Evolutionary conservation across 2,329 filamentous ascomycete genomes (phyloP), one percentile per base, ranked within the genome.

Genomic region (Botryotinia calthae): DNA sequence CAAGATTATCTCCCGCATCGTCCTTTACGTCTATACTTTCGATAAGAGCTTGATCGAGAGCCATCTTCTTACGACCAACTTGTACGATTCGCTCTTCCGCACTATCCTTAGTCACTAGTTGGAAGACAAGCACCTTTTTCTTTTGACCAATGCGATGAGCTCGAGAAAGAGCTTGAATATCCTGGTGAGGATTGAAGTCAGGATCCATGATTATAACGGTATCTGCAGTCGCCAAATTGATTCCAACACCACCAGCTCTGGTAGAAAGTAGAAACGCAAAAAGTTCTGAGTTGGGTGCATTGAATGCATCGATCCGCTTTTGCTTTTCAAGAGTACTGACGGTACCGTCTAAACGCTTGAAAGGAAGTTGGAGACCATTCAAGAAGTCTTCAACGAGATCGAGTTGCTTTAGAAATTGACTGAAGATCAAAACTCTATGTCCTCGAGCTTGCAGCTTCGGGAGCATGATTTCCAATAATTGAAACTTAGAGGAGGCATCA

Each of bases 71-170:
- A 78, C 94, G 92, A 9, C 96, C 96, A 77, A 97, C 94, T 81
- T 98, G 93, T 85, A 98, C 92, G 71, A 99, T 98, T 80, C 95
- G 95, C 82, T 99, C 96, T 81, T 99, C 96, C 0, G 92, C 94
- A 42, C 91, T 95, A 58, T 91, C 89, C 73, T 95, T 92, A 2
- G 94, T 98, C 85, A 97, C 94, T 0, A 99, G 84, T 81, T 98
- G 95, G 79, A 98, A 97, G 76, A 97, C 97, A 2, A 99, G 86
- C 0, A 99, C 96, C 78, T 97, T 98, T 77, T 96, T 94, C 82
- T 94, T 94, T 82, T 99, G 97, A 0, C 97, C 97, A 75, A 99
- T 98, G 40, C 96, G 91, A 82, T 99, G 96, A 28, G 95, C 96
- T 76, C 97, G 90, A 44, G 95, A 97, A 44, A 99, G 86, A 0